phyloP scores from a whole-genome alignment of 2,329 filamentous ascomycete species.

The Diaporthe destruens region DNA sequence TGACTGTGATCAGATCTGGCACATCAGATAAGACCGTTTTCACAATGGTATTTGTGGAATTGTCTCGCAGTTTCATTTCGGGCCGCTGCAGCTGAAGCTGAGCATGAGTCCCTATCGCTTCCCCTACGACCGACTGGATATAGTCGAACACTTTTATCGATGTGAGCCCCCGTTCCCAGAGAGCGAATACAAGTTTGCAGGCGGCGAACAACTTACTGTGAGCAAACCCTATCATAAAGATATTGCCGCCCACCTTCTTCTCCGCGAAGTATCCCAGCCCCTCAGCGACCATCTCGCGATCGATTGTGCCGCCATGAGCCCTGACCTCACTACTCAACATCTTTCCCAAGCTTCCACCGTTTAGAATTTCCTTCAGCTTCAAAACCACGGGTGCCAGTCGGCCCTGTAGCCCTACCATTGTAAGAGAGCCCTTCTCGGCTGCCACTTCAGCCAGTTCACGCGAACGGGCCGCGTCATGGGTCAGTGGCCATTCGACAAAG shows the following conservation, averaged over 20 bases:
- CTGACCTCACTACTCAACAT: constrained; percentile 64
- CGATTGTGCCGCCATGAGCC: constrained; percentile 53
- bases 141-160: constrained; percentile 57
- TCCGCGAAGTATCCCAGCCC: constrained; percentile 63
- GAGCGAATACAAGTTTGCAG: background rate
- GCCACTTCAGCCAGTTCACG: constrained; percentile 56
- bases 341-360: constrained; percentile 61
- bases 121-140: constrained; percentile 60
- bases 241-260: constrained; percentile 60
- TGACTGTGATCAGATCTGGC: constrained; percentile 47
- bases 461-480: constrained; percentile 56
- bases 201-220: constrained; percentile 53
- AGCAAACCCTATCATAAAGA: constrained; percentile 56
- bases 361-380: constrained; percentile 60
- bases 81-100: constrained; percentile 61
- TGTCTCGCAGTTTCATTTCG: constrained; percentile 52
- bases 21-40: constrained; percentile 50
- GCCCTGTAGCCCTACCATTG: constrained; percentile 66
- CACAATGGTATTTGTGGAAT: constrained; percentile 48
- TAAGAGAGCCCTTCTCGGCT: constrained; percentile 45
- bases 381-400: constrained; percentile 57
- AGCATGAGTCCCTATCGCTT: constrained; percentile 54
- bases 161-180: constrained; percentile 45
- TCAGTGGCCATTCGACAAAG: constrained; percentile 71
- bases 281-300: constrained; percentile 50